Percentiles rank a stretch among this genome's conserved stretches.
Evolutionary conservation across 495 filamentous ascomycete species (phyloP).

Genomic region (Viridothelium virens): DNA sequence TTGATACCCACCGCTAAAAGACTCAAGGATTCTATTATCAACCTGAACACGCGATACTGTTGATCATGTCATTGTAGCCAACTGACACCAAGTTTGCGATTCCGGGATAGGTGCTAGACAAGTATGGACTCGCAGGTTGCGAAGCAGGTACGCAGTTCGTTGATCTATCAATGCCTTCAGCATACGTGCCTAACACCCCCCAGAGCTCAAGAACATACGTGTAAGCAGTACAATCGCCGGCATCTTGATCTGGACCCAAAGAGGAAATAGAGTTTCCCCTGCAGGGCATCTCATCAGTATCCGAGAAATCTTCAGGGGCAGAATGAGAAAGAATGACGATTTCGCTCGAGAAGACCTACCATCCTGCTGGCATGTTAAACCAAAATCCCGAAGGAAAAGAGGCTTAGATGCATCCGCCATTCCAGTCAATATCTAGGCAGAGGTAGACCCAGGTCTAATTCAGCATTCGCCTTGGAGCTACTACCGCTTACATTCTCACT

Average conservation of each 20-base stretch:
- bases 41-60: slow-evolving; percentile 3
- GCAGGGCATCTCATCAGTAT: background rate
- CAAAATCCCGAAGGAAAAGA: background rate
- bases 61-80: background rate
- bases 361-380: background rate
- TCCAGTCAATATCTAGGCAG: background rate
- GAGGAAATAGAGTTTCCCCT: background rate
- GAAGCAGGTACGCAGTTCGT: background rate
- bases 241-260: slow-evolving; percentile 1
- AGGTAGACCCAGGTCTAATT: background rate
- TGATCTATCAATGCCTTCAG: background rate
- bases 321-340: background rate
- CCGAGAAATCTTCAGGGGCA: background rate
- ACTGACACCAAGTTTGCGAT: background rate
- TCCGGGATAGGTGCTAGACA: slow-evolving; percentile 4
- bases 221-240: background rate
- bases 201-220: background rate
- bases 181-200: too few species aligned
- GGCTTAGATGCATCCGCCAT: background rate
- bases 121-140: background rate
- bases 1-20: background rate
- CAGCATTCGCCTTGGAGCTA: background rate
- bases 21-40: background rate
- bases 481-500: background rate
- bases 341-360: background rate